Base-by-base conservation (phyloP, 176 grass and related monocot species). In the Thalia dealbata region DNA sequence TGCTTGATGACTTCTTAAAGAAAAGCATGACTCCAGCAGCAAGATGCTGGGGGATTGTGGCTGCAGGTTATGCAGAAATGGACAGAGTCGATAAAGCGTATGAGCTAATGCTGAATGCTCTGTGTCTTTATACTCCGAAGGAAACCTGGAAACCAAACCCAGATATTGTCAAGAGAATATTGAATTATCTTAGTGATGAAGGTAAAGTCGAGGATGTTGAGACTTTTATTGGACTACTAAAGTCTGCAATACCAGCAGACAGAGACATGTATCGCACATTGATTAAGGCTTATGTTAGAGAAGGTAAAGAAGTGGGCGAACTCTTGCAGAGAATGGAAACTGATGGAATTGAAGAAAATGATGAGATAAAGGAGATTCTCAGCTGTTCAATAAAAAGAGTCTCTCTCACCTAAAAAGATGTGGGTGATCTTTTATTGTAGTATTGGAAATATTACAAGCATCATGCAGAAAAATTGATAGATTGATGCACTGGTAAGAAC, bases 11-110 rank as follows among this genome's bases (percentile, higher is more conserved):
- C 15, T 92, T 84, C 35, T 32, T 82, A 44, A 83, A 91, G 70
- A 87, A 76, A 59, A 80, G 92, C 56, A 91, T 85, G 79, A 78
- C 27, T 35, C 92, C 89, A 45, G 29, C 74, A 75, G 78, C 92
- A 19, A 75, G 56, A 70, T 85, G 92, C 77, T 96, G 89, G 92
- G 78, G 43, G 30, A 87, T 91, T 28, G 80, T 91, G 30, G 92
- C 89, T 56, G 69, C 71, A 9, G 89, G 89, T 62, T 96, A 91
- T 38, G 84, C 72, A 2, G 79, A 83, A 38, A 89, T 87, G 74
- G 79, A 82, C 43, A 69, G 85, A 73, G 75, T 30, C 13, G 74
- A 18, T 2, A 96, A 96, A 64, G 82, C 88, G 14, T 80, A 91
- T 69, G 84, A 91, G 76, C 69, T 91, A 14, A 89, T 75, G 23